Evolutionary conservation across 177 flowering plant genomes (phyloP).

Genomic region (Telopea speciosissima): DNA sequence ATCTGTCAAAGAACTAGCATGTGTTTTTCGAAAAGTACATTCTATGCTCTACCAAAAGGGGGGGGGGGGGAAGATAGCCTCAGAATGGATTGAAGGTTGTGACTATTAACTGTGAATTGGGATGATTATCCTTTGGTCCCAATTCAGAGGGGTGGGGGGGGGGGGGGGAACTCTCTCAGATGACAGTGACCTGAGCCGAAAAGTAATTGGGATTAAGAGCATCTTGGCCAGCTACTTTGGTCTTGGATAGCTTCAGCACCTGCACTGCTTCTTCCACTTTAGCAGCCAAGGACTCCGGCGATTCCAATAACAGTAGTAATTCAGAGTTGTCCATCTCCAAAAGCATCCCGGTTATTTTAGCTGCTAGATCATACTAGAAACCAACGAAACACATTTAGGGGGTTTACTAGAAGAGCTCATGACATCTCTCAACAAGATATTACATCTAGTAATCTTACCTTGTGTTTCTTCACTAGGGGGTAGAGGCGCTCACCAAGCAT

Average conservation of each 20-base stretch:
- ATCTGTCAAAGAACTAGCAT: too few relatives aligned
- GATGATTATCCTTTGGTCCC: too few relatives aligned
- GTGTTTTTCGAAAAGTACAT: background rate
- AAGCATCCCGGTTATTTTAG: slow-evolving; percentile 90
- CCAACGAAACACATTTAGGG: background rate
- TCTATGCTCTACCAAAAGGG: background rate
- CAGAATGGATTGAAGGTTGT: background rate
- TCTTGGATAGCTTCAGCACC: slow-evolving; percentile 63
- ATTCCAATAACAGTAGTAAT: slow-evolving; percentile 63
- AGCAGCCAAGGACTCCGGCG: slow-evolving; percentile 60
- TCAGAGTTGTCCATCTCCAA: slow-evolving; percentile 91
- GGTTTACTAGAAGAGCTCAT: background rate
- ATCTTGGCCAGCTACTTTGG: slow-evolving; percentile 41
- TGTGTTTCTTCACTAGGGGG: slow-evolving; percentile 58
- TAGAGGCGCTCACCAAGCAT: slow-evolving; percentile 80
- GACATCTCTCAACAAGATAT: background rate
- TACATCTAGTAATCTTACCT: slow-evolving; percentile 34
- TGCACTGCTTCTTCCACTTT: slow-evolving; percentile 81
- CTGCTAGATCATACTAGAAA: slow-evolving; percentile 67
- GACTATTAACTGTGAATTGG: background rate
- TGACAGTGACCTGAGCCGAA: slow-evolving; percentile 50
- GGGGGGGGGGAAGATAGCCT: background rate
- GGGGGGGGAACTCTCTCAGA: slow-evolving; percentile 12
- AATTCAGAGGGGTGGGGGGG: background rate
- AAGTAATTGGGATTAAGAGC: slow-evolving; percentile 32